These are phyloP conservation scores for Gossypium davidsonii DNA, from an alignment of 441 rosid species.

Conservation along the genomic window DNA sequence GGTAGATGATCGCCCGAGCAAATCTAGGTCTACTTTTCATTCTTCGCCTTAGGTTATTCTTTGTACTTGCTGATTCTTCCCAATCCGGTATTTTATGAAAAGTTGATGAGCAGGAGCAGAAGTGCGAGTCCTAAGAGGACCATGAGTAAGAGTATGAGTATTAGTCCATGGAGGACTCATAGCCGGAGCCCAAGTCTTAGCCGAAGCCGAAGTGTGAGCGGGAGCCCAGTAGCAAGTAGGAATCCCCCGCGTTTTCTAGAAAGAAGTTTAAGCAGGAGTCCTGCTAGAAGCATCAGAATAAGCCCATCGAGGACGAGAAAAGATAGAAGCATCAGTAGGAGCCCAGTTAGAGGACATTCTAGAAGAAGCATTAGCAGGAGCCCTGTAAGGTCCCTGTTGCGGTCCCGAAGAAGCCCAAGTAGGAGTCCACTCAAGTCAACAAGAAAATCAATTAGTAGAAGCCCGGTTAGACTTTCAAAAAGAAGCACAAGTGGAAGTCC, in stretches of 20 bases:
- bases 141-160: conserved; percentile 70
- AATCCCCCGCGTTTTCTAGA: conserved; percentile 27
- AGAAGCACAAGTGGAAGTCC: conserved; percentile 51
- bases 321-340: conserved; percentile 32
- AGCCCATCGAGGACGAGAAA: conserved; percentile 42
- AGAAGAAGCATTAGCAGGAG: conserved; percentile 26
- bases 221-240: conserved; percentile 43
- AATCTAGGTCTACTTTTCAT: conserved; percentile 72
- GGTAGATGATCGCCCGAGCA: conserved; percentile 70
- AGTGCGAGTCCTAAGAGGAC: conserved; percentile 79
- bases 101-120: conserved; percentile 80
- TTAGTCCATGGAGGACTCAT: conserved; percentile 59
- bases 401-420: conserved; percentile 6
- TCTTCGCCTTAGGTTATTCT: conserved; percentile 39
- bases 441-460: conserved; percentile 29
- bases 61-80: conserved; percentile 39
- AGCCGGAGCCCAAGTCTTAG: conserved; percentile 63
- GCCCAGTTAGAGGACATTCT: conserved; percentile 33
- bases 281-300: conserved; percentile 35
- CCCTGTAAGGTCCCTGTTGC: conserved; percentile 16
- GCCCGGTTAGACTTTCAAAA: conserved; percentile 34
- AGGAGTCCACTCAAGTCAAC: conserved; percentile 25
- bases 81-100: conserved; percentile 37
- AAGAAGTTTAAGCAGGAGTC: conserved; percentile 29
- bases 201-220: conserved; percentile 40